Evolutionary conservation across 1,284 basidiomycete species (phyloP).

Genomic region (Thelephora terrestris): DNA sequence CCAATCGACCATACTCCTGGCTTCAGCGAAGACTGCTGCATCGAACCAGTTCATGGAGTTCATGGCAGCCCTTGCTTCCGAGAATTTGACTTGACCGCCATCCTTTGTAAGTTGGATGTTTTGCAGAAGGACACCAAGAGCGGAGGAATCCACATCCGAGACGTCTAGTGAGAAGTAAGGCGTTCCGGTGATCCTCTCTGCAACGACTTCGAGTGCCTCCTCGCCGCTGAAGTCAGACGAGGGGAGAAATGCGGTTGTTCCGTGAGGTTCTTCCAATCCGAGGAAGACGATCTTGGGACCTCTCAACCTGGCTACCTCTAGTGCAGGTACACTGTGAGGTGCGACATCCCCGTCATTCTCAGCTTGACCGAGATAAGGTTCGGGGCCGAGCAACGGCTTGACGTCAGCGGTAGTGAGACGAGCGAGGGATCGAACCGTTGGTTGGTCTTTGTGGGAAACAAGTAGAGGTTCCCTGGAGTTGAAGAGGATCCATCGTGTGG

Average conservation of each 20-base stretch:
- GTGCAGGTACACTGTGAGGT: slow-evolving; percentile 31
- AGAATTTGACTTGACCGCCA: slow-evolving; percentile 43
- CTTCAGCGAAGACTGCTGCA: slow-evolving; percentile 67
- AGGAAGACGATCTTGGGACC: slow-evolving; percentile 57
- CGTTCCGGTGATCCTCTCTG: slow-evolving; percentile 51
- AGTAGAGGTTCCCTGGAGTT: slow-evolving; percentile 57
- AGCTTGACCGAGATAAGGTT: slow-evolving; percentile 60
- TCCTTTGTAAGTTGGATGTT: slow-evolving; percentile 26
- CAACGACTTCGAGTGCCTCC: slow-evolving; percentile 31
- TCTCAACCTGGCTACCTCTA: slow-evolving; percentile 57
- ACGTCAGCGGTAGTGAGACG: slow-evolving; percentile 49
- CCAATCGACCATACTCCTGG: slow-evolving; percentile 82
- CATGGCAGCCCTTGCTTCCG: slow-evolving; percentile 59
- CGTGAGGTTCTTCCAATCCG: slow-evolving; percentile 65
- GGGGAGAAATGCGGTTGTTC: slow-evolving; percentile 38
- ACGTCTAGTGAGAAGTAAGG: slow-evolving; percentile 79
- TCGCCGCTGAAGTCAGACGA: slow-evolving; percentile 47
- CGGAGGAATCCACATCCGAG: slow-evolving; percentile 35
- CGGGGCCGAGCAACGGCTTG: slow-evolving; percentile 30
- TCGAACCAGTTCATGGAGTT: slow-evolving; percentile 43
- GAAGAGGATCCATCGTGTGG: slow-evolving; percentile 69
- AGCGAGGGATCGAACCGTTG: slow-evolving; percentile 29
- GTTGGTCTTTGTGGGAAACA: slow-evolving; percentile 6
- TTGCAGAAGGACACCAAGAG: slow-evolving; percentile 36
- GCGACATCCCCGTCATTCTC: slow-evolving; percentile 37